Evolutionary conservation across 2,329 filamentous ascomycete genomes (phyloP), one percentile per base, ranked within the genome.

Genomic region (Mycosphaerelloides madeirae): DNA sequence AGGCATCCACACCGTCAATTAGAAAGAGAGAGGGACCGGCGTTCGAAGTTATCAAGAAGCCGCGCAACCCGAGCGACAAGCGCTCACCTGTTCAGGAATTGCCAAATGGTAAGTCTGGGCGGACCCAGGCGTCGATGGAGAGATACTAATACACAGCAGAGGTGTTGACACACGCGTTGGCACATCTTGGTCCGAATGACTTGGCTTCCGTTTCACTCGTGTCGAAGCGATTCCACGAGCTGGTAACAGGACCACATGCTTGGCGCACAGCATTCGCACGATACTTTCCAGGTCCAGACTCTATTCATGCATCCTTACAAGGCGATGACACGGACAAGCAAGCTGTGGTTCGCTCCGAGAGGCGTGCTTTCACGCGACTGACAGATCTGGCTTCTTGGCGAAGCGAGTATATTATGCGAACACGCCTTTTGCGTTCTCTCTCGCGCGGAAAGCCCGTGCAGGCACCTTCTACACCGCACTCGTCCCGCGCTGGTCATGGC

Each of bases 251-350:
- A 1, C 87, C 90, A 13, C 88, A 96, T 68, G 89, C 89, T 6
- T 97, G 91, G 91, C 82, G 88, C 52, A 86, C 89, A 63, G 91
- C 90, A 5, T 97, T 97, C 62, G 79, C 87, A 56, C 87, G 90
- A 50, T 91, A 83, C 68, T 98, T 97, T 57, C 87, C 87, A 0
- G 89, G 86, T 1, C 80, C 84, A 18, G 78, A 84, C 59, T 75
- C 75, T 5, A 61, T 82, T 36, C 64, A 67, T 47, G 58, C 64
- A 50, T 50, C 56, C 3, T 49, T 61, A 31, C 61, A 68, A 44
- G 58, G 68, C 1, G 69, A 69, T 55, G 70, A 74, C 16, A 66
- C 71, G 18, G 69, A 79, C 67, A 35, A 66, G 68, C 42, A 81
- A 80, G 58, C 66, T 65, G 64, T 68, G 15, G 71, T 89, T 34